Conservation (phyloP, 805 yeast genomes). For the Barnettozyma wickerhamii region DNA sequence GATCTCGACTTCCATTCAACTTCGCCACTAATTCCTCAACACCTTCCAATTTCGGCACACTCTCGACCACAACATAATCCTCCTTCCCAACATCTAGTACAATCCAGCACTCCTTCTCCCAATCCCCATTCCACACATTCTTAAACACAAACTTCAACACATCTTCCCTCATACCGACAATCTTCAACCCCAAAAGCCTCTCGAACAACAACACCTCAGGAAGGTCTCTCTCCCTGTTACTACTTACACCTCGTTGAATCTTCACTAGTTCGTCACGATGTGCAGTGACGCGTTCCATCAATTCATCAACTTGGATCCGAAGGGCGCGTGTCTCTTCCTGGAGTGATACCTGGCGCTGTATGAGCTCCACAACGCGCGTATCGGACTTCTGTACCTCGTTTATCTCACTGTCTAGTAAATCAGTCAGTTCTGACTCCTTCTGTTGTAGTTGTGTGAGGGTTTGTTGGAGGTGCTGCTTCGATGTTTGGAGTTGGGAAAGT, state of each 20-base stretch:
- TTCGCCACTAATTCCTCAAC: conserved; percentile 13
- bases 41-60: conserved; percentile 35
- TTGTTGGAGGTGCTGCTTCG: conserved; percentile 11
- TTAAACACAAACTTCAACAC: conserved; percentile 44
- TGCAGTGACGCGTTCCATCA: conserved; percentile 28
- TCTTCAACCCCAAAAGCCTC: conserved; percentile 47
- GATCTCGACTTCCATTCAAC: conserved; percentile 18
- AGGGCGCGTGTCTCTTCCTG: conserved; percentile 26
- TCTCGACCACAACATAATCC: conserved; percentile 32
- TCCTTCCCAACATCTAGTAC: conserved; percentile 43
- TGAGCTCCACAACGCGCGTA: conserved; percentile 30
- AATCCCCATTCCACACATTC: conserved; percentile 41
- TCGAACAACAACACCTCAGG: conserved; percentile 53
- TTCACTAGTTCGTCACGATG: conserved; percentile 30
- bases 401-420: conserved; percentile 10
- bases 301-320: conserved; percentile 29
- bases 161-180: conserved; percentile 47
- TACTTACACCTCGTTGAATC: conserved; percentile 32
- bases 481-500: background rate
- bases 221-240: conserved; percentile 43
- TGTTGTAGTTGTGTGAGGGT: background rate
- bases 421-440: background rate
- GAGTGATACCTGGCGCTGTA: conserved; percentile 32
- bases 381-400: conserved; percentile 29
- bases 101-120: conserved; percentile 37